Evolutionary conservation across 2,329 filamentous ascomycete species (phyloP).

Genomic region (Aureobasidium sp.): DNA sequence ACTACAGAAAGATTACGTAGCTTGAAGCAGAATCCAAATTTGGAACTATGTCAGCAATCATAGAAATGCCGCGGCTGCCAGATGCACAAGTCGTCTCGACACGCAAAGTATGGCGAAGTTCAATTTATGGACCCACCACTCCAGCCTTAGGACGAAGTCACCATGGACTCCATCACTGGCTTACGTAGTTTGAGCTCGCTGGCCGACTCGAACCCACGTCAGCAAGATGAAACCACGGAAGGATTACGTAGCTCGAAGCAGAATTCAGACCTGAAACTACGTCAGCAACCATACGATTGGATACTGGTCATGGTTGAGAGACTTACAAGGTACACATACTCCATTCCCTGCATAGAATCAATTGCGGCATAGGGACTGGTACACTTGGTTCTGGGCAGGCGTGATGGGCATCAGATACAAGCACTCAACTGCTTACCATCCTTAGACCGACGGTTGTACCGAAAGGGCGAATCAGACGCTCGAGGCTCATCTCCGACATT

Average conservation of each 20-base stretch:
- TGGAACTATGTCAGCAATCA: no score
- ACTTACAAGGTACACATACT: constrained; percentile 15
- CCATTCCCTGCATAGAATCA: constrained; percentile 14
- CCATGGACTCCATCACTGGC: constrained; percentile 20
- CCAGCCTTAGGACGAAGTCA: constrained; percentile 13
- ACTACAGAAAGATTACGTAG: no score
- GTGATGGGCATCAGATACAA: constrained; percentile 17
- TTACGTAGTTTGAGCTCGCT: not conserved
- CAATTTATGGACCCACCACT: not conserved
- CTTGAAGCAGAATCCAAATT: constrained; percentile 6
- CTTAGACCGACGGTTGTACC: constrained; percentile 21
- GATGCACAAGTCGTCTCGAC: not conserved
- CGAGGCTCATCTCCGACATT: constrained; percentile 19
- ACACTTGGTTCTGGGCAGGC: constrained; percentile 15
- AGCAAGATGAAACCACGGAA: no score
- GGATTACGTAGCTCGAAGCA: constrained; percentile 4
- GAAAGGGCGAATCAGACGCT: constrained; percentile 21
- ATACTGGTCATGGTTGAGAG: constrained; percentile 19
- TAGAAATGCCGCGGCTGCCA: not conserved
- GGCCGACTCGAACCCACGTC: no score
- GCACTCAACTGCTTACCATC: constrained; percentile 21
- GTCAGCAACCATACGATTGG: constrained; percentile 8
- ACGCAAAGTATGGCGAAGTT: constrained; percentile 3
- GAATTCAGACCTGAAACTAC: not conserved
- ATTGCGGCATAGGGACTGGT: constrained; percentile 13